Conservation (phyloP, 192 early-diverging fungal species). For the Lunasporangiospora selenospora region DNA sequence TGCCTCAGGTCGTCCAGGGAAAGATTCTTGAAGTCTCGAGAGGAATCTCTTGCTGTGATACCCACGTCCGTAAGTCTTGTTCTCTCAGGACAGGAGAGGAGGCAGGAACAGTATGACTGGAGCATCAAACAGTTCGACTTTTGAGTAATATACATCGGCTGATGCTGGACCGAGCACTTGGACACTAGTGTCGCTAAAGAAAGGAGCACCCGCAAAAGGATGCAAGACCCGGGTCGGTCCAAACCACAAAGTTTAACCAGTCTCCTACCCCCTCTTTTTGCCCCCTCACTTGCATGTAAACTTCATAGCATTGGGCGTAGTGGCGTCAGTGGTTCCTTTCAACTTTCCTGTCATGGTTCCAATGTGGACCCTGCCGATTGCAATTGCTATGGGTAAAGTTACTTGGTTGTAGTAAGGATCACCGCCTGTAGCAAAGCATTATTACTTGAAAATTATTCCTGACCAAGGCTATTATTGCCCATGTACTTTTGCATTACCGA, state of each 20-base stretch:
- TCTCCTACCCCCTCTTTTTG: too few relatives aligned
- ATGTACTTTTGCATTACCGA: constrained; percentile 35
- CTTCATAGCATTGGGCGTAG: constrained; percentile 74
- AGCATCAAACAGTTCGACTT: too few relatives aligned
- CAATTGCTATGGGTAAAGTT: constrained; percentile 58
- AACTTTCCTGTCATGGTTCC: constrained; percentile 90
- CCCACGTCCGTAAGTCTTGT: constrained; percentile 50
- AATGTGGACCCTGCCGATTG: constrained; percentile 83
- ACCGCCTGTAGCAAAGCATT: too few relatives aligned
- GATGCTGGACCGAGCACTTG: too few relatives aligned
- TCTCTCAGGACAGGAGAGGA: background rate
- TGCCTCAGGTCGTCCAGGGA: constrained; percentile 71
- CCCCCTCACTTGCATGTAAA: too few relatives aligned
- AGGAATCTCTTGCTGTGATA: constrained; percentile 72
- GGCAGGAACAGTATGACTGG: too few relatives aligned
- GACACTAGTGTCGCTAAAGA: too few relatives aligned
- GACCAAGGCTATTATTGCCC: background rate
- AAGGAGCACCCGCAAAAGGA: too few relatives aligned
- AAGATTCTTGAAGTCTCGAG: constrained; percentile 68
- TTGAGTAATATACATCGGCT: too few relatives aligned
- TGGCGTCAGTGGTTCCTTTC: constrained; percentile 82
- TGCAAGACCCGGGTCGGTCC: too few relatives aligned
- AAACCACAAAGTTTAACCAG: too few relatives aligned
- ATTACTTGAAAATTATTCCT: too few relatives aligned
- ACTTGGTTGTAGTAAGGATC: background rate